A percentile compares a stretch with the other conserved stretches of the same genome.
Conservation (phyloP, 1,284 basidiomycete genomes). For the Sporisorium reilianum region DNA sequence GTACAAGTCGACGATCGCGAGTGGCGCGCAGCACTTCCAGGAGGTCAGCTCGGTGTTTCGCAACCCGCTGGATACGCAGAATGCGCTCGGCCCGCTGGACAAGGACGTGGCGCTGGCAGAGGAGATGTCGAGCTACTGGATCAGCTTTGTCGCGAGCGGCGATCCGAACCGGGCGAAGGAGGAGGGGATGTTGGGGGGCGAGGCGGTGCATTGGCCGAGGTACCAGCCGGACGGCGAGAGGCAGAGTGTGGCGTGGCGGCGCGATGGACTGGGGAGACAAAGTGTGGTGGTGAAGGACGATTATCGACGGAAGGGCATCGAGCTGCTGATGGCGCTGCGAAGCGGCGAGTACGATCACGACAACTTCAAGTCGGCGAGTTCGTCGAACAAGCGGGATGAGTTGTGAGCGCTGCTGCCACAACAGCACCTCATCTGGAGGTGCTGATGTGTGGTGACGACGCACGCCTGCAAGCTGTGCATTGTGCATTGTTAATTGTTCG, state of each 20-base stretch:
- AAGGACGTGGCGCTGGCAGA: conserved; percentile 49
- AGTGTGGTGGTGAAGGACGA: conserved; percentile 15
- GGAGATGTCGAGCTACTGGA: conserved; percentile 55
- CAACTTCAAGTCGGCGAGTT: background rate
- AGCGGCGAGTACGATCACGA: conserved; percentile 13
- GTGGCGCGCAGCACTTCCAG: conserved; percentile 43
- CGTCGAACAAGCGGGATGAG: conserved; percentile 26
- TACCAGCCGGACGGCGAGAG: conserved; percentile 17
- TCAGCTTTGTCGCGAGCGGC: conserved; percentile 51
- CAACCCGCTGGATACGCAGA: conserved; percentile 51
- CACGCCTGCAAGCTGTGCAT: too few relatives aligned
- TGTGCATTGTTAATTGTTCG: too few relatives aligned
- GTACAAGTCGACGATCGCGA: conserved; percentile 40
- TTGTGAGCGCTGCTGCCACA: conserved; percentile 10
- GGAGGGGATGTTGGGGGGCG: conserved; percentile 5
- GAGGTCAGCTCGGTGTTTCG: conserved; percentile 57
- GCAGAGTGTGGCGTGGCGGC: conserved; percentile 12
- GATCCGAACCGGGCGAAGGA: conserved; percentile 48
- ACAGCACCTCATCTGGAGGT: too few relatives aligned
- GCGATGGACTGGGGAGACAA: conserved; percentile 19
- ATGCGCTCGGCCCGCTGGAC: conserved; percentile 43
- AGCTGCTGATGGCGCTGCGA: conserved; percentile 30
- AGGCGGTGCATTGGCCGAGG: conserved; percentile 43
- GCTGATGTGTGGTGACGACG: too few relatives aligned
- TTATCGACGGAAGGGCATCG: conserved; percentile 21